Conservation (phyloP, 2,329 filamentous ascomycete species). For the Neoscytalidium dimidiatum region DNA sequence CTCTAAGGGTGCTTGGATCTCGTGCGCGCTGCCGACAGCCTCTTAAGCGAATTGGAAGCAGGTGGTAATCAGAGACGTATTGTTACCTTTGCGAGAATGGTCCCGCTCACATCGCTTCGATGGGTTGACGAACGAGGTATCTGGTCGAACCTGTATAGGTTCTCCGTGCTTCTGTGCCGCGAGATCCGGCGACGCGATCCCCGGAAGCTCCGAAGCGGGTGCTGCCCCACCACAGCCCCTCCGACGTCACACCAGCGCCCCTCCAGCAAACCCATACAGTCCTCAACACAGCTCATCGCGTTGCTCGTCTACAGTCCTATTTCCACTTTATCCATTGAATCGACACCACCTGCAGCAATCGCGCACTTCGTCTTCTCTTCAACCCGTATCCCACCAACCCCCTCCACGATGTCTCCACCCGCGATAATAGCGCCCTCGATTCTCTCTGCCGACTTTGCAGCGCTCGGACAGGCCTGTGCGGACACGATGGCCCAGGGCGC, state of each 20-base stretch:
- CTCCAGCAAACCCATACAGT: neutral
- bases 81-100: too few relatives aligned
- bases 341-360: neutral
- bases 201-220: neutral
- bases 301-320: neutral
- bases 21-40: too few relatives aligned
- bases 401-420: slow-evolving; percentile 75
- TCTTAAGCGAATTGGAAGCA: too few relatives aligned
- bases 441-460: slow-evolving; percentile 91
- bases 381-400: neutral
- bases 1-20: too few relatives aligned
- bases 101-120: too few relatives aligned
- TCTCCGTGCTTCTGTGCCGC: neutral
- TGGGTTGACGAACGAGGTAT: too few relatives aligned
- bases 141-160: too few relatives aligned
- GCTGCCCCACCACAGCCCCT: slow-evolving; percentile 14
- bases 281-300: neutral
- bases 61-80: too few relatives aligned
- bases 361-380: neutral
- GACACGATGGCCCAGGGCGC: slow-evolving; percentile 83
- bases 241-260: slow-evolving; percentile 16
- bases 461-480: slow-evolving; percentile 82
- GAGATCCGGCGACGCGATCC: neutral
- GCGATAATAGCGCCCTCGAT: slow-evolving; percentile 99
- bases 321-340: neutral